phyloP scores from a whole-genome alignment of 2,329 filamentous ascomycete species.

The Atkinsonella texensis region DNA sequence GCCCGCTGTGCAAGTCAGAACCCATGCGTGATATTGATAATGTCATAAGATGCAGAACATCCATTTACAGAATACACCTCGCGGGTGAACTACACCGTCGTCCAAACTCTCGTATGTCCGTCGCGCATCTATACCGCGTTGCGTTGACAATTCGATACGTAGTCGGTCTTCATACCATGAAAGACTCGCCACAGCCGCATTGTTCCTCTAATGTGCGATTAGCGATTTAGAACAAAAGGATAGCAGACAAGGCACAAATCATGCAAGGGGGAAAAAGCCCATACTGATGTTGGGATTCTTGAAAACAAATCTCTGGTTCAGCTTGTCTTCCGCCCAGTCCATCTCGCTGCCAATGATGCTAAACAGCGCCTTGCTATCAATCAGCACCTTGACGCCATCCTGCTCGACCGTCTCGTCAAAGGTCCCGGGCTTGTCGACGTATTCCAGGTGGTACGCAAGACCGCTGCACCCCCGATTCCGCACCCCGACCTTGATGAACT shows the following conservation, averaged over 20 bases:
- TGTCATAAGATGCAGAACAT: background rate
- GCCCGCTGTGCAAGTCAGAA: background rate
- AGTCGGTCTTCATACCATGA: slow-evolving; percentile 53
- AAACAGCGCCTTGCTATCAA: slow-evolving; percentile 94
- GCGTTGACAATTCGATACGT: background rate
- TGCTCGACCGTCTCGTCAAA: slow-evolving; percentile 94
- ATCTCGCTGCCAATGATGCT: slow-evolving; percentile 98
- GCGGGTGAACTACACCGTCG: background rate
- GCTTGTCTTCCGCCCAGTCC: slow-evolving; percentile 96
- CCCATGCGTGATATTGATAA: background rate
- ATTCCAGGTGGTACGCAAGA: slow-evolving; percentile 85
- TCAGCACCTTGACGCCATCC: slow-evolving; percentile 88
- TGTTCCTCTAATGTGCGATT: slow-evolving; percentile 59
- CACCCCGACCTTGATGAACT: slow-evolving; percentile 88
- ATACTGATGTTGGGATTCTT: slow-evolving; percentile 96
- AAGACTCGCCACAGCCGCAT: slow-evolving; percentile 93
- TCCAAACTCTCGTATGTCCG: background rate
- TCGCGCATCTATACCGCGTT: background rate
- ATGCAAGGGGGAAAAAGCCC: slow-evolving; percentile 25
- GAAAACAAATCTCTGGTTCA: slow-evolving; percentile 87
- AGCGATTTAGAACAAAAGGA: slow-evolving; percentile 18
- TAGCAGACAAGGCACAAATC: background rate
- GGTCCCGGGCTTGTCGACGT: slow-evolving; percentile 75
- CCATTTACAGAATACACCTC: background rate
- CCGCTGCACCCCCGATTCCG: slow-evolving; percentile 91